These are phyloP conservation scores for Huntiella moniliformis DNA, from an alignment of 2,329 filamentous ascomycete species.

Conservation along the genomic window DNA sequence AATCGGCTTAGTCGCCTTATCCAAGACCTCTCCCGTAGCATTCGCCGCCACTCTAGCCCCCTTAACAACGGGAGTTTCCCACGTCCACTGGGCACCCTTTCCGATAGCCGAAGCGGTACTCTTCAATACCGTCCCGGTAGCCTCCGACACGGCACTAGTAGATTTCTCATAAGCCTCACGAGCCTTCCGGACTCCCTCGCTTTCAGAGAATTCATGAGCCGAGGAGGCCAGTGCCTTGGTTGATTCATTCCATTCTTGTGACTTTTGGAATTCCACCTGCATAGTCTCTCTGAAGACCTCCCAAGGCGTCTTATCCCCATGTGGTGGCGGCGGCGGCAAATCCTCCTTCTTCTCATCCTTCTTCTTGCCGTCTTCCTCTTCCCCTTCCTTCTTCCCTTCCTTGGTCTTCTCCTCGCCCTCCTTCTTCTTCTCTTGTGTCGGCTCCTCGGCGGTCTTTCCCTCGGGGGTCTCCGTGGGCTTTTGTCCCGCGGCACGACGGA, in stretches of 20 bases:
- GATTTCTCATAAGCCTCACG: slow-evolving; percentile 74
- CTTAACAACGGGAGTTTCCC: slow-evolving; percentile 88
- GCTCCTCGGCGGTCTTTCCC: slow-evolving; percentile 14
- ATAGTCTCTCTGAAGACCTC: slow-evolving; percentile 98
- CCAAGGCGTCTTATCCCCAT: slow-evolving; percentile 97
- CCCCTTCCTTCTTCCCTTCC: slow-evolving; percentile 14
- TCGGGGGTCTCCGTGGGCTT: slow-evolving; percentile 16
- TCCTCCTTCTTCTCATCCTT: slow-evolving; percentile 43
- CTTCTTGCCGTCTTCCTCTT: slow-evolving; percentile 23
- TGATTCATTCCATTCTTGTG: slow-evolving; percentile 97
- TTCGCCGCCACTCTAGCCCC: slow-evolving; percentile 73
- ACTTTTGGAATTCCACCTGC: slow-evolving; percentile 80
- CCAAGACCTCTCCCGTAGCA: slow-evolving; percentile 67
- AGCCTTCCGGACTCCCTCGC: slow-evolving; percentile 72
- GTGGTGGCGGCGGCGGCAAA: slow-evolving; percentile 71
- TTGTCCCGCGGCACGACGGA: neutral
- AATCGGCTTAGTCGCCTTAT: slow-evolving; percentile 88
- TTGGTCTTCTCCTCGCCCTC: slow-evolving; percentile 21
- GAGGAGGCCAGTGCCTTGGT: slow-evolving; percentile 85
- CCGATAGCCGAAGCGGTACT: slow-evolving; percentile 72
- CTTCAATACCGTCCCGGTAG: slow-evolving; percentile 64
- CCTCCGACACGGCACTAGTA: slow-evolving; percentile 62
- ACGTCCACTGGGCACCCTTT: slow-evolving; percentile 86
- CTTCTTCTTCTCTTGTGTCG: slow-evolving; percentile 13
- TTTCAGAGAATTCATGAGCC: slow-evolving; percentile 82